These are phyloP conservation scores for Nymphaea thermarum DNA, from an alignment of 164 flowering plant species.

Conservation along the genomic window DNA sequence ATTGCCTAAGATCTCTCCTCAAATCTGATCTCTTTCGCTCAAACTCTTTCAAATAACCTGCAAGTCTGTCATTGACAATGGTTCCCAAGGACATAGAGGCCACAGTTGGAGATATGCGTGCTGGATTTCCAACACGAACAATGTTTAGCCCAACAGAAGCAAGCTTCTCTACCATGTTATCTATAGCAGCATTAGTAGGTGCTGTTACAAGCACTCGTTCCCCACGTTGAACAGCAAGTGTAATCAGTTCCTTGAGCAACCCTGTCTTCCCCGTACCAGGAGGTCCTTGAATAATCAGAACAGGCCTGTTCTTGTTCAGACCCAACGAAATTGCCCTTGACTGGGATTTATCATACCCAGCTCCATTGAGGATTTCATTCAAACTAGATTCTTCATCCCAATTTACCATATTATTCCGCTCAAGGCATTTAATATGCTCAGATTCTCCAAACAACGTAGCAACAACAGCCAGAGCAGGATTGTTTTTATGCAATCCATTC, in stretches of 20 bases:
- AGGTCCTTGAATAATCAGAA: conserved; percentile 71
- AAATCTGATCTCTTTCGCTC: conserved; percentile 80
- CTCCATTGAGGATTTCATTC: conserved; percentile 18
- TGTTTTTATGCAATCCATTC: conserved; percentile 76
- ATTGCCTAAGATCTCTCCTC: conserved; percentile 60
- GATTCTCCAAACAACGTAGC: conserved; percentile 75
- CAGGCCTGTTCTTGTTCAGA: conserved; percentile 66
- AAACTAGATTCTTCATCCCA: conserved; percentile 37
- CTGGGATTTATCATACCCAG: conserved; percentile 55
- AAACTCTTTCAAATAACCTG: conserved; percentile 35
- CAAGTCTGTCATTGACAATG: conserved; percentile 61
- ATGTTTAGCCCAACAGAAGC: conserved; percentile 44
- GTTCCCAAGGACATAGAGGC: conserved; percentile 71
- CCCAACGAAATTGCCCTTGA: conserved; percentile 60
- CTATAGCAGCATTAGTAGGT: conserved; percentile 93
- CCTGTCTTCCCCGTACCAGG: conserved; percentile 94
- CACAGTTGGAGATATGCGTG: conserved; percentile 62
- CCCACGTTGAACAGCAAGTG: conserved; percentile 60
- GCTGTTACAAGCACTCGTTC: conserved; percentile 92
- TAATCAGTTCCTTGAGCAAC: conserved; percentile 60
- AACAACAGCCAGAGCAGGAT: conserved; percentile 59
- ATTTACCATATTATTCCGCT: conserved; percentile 40
- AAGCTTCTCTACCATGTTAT: conserved; percentile 89
- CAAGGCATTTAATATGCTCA: conserved; percentile 55
- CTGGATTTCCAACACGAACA: conserved; percentile 94